Conservation (phyloP, 495 filamentous ascomycete genomes). For the Hypomontagnella submonticulosa region DNA sequence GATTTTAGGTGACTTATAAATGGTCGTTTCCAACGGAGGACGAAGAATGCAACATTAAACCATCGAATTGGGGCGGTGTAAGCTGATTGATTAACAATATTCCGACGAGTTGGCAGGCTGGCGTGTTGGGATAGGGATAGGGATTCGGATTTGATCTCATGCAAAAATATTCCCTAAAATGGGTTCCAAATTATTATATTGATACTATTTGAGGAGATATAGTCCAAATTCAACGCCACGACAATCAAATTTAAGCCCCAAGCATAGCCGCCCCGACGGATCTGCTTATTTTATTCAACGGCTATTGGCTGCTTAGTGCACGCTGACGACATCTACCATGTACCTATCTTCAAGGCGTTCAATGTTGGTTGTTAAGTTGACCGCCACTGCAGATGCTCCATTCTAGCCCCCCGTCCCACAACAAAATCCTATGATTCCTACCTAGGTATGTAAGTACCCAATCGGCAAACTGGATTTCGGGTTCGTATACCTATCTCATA, state of each 20-base stretch:
- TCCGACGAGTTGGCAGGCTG: not conserved
- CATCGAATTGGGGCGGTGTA: constrained; percentile 28
- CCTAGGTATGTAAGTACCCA: no score
- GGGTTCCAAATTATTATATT: not conserved
- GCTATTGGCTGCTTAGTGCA: constrained; percentile 19
- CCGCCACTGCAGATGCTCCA: constrained; percentile 24
- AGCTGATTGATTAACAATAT: not conserved
- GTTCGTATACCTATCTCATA: not conserved
- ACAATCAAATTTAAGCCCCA: constrained; percentile 7
- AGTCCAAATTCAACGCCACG: constrained; percentile 20
- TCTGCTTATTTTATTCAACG: constrained; percentile 9
- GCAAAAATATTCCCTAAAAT: constrained; percentile 3
- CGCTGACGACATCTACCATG: constrained; percentile 21
- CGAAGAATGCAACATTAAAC: constrained; percentile 10
- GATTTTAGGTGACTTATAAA: not conserved
- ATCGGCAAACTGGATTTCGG: not conserved
- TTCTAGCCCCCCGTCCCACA: constrained; percentile 22
- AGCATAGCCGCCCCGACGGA: constrained; percentile 11
- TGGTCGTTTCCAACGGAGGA: not conserved
- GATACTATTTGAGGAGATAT: constrained; percentile 11
- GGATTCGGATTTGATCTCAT: constrained; percentile 9
- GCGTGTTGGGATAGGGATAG: constrained; percentile 9
- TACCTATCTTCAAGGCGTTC: not conserved
- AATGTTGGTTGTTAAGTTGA: constrained; percentile 26
- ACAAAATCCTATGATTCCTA: constrained; percentile 2